A percentile compares a stretch with the other conserved stretches of the same genome.
Evolutionary conservation across 2,329 filamentous ascomycete species (phyloP).

Genomic region (Tolypocladium tropicale): DNA sequence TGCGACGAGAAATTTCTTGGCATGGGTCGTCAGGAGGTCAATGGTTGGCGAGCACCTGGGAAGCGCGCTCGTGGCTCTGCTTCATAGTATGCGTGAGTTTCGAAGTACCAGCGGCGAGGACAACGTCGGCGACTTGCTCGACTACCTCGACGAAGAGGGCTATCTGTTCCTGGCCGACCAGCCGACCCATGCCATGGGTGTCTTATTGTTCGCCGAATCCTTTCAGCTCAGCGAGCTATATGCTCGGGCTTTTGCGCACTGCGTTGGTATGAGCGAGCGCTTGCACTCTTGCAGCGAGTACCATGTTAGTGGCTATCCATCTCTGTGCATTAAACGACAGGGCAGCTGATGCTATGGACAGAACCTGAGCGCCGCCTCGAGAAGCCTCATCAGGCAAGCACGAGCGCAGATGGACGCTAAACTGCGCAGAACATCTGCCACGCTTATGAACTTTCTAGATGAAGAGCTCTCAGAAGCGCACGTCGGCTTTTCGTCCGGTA

Average conservation of each 20-base stretch:
- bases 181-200: conserved; percentile 57
- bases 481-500: conserved; percentile 51
- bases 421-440: conserved; percentile 44
- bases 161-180: conserved; percentile 58
- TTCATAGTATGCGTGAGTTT: conserved; percentile 54
- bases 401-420: conserved; percentile 55
- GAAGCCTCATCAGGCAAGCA: conserved; percentile 53
- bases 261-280: conserved; percentile 63
- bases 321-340: background rate
- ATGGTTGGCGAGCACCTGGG: conserved; percentile 61
- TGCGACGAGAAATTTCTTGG: conserved; percentile 65
- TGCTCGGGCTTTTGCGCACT: conserved; percentile 65
- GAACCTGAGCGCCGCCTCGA: conserved; percentile 42
- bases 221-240: conserved; percentile 56
- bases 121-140: conserved; percentile 50
- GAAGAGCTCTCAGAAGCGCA: conserved; percentile 58
- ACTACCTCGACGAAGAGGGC: conserved; percentile 58
- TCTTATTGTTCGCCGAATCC: conserved; percentile 57
- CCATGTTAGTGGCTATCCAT: conserved; percentile 32
- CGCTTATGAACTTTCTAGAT: conserved; percentile 58
- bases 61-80: conserved; percentile 50
- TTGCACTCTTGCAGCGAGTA: conserved; percentile 49
- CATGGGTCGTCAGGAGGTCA: conserved; percentile 55
- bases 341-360: conserved; percentile 19
- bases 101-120: conserved; percentile 40